Evolutionary conservation across 2,329 filamentous ascomycete species (phyloP).

Genomic region (Paraphoma chrysanthemicola): DNA sequence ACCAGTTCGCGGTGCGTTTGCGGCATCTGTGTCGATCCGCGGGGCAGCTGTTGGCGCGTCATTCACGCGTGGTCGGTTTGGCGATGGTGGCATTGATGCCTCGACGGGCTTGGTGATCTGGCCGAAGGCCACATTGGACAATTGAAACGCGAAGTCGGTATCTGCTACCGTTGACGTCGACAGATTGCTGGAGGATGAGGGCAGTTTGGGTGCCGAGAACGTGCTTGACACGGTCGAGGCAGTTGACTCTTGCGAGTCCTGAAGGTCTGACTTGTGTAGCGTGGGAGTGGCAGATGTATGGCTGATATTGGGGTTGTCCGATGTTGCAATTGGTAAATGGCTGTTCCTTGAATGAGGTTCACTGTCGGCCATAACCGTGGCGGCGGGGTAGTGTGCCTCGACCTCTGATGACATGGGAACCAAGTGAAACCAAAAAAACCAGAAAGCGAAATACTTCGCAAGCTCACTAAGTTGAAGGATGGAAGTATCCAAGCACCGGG

Average conservation of each 20-base stretch:
- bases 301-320: slow-evolving; percentile 22
- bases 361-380: slow-evolving; percentile 9
- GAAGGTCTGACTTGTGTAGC: slow-evolving; percentile 19
- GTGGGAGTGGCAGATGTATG: slow-evolving; percentile 16
- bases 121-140: slow-evolving; percentile 28
- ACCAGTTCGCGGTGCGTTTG: slow-evolving; percentile 35
- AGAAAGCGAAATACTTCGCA: not conserved
- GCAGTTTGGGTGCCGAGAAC: slow-evolving; percentile 40
- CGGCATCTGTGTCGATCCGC: slow-evolving; percentile 32
- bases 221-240: slow-evolving; percentile 42
- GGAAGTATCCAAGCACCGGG: not conserved
- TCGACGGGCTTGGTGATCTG: slow-evolving; percentile 59
- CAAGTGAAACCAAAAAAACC: slow-evolving; percentile 6
- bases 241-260: slow-evolving; percentile 43
- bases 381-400: slow-evolving; percentile 18
- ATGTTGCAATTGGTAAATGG: slow-evolving; percentile 27
- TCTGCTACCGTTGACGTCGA: slow-evolving; percentile 37
- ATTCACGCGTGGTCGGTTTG: slow-evolving; percentile 59
- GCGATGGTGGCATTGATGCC: slow-evolving; percentile 41
- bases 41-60: slow-evolving; percentile 22
- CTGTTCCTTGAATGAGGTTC: slow-evolving; percentile 1
- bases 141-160: slow-evolving; percentile 37
- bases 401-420: slow-evolving; percentile 14
- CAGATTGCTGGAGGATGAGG: slow-evolving; percentile 42
- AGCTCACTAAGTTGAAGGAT: not conserved